These are phyloP conservation scores for Termitomyces sp. DNA, from an alignment of 768 basidiomycete genomes.

Conservation along the genomic window DNA sequence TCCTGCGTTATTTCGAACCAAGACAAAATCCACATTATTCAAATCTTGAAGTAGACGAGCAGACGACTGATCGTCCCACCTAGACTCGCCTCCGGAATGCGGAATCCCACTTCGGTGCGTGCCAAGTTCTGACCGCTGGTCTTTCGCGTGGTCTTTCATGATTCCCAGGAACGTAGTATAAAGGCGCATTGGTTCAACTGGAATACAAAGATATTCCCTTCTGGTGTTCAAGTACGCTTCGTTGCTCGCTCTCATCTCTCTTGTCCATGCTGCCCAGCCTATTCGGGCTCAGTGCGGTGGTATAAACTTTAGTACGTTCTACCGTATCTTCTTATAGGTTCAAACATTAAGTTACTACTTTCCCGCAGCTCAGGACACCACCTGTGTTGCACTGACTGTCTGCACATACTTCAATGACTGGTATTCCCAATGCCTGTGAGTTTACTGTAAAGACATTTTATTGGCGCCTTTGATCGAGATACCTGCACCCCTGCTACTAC, in stretches of 20 bases:
- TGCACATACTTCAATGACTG: constrained; percentile 32
- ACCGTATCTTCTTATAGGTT: not conserved
- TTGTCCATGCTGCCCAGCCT: constrained; percentile 39
- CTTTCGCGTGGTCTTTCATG: not conserved
- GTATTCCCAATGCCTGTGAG: constrained; percentile 41
- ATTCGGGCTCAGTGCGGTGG: constrained; percentile 55
- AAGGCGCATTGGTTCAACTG: constrained; percentile 1
- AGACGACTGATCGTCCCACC: constrained; percentile 18
- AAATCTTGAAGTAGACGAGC: constrained; percentile 15
- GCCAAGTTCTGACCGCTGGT: constrained; percentile 26
- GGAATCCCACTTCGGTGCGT: constrained; percentile 26
- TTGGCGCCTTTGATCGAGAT: not conserved
- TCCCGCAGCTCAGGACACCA: constrained; percentile 31
- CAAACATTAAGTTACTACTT: not conserved
- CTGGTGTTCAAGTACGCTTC: constrained; percentile 45
- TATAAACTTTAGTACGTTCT: constrained; percentile 42
- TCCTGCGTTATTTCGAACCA: constrained; percentile 14
- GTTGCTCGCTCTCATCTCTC: constrained; percentile 35
- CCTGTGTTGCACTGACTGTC: constrained; percentile 33
- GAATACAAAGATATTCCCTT: constrained; percentile 1
- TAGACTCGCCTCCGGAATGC: not conserved
- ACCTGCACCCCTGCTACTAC: too few species aligned
- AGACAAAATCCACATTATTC: constrained; percentile 6
- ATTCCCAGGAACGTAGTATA: constrained; percentile 8
- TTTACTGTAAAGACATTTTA: not conserved